Conservation (phyloP, 495 filamentous ascomycete species). For the Aspergillus incahuasiensis region DNA sequence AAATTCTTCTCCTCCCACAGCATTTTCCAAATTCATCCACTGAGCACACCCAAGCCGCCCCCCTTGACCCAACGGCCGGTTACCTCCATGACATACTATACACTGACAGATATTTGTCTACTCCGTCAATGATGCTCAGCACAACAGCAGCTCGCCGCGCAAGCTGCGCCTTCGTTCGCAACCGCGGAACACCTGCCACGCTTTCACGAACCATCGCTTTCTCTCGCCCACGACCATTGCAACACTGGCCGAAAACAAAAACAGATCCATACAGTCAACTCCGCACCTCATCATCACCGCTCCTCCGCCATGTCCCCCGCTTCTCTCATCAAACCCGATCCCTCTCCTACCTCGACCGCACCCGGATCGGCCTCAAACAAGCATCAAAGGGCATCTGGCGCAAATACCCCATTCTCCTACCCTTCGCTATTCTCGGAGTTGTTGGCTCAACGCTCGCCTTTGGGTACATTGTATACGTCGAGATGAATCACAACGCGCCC, state of each 20-base stretch:
- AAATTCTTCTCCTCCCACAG: conserved; percentile 4
- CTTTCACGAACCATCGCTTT: conserved; percentile 6
- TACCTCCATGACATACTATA: not conserved
- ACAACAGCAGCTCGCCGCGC: conserved; percentile 30
- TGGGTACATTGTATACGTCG: conserved; percentile 52
- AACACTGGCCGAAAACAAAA: not conserved
- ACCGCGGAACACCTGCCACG: conserved; percentile 9
- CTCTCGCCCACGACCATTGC: conserved; percentile 5
- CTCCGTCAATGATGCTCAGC: conserved; percentile 29
- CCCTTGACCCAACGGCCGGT: not conserved
- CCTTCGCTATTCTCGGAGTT: conserved; percentile 47
- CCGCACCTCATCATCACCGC: not conserved
- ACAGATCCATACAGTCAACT: not conserved
- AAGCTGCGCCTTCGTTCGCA: conserved; percentile 19
- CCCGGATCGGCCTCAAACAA: conserved; percentile 32
- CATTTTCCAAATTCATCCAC: not conserved
- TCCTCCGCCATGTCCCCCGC: not conserved
- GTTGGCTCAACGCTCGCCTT: conserved; percentile 33
- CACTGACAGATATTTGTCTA: not conserved
- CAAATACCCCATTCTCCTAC: conserved; percentile 42
- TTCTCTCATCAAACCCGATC: conserved; percentile 6
- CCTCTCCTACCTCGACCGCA: conserved; percentile 13
- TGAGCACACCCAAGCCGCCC: not conserved
- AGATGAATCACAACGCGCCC: conserved; percentile 57
- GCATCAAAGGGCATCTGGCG: conserved; percentile 44